Base-by-base conservation (phyloP, 2,329 filamentous ascomycete genomes). In the Aspergillus calidoustus region DNA sequence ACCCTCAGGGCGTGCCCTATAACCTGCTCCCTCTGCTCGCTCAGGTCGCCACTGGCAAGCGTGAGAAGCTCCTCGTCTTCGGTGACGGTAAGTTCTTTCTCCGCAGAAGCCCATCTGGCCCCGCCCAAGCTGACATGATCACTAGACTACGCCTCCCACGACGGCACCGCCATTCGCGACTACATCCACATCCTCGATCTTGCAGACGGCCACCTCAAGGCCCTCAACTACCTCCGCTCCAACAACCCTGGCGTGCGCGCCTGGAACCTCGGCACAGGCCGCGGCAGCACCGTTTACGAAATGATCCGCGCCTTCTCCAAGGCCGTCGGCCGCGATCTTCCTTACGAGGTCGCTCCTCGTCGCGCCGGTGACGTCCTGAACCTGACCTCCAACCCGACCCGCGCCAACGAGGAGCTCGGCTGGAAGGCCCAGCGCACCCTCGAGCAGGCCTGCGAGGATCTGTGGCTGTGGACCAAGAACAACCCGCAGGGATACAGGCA, bases 381-480 rank as follows among this genome's bases (percentile, higher is more conserved):
- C 80, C 87, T 99, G 51, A 99, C 95, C 23, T 93, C 95, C 68
- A 96, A 97, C 80, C 91, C 95, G 13, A 85, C 86, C 3, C 87
- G 92, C 43, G 95, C 95, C 56, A 96, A 96, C 80, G 82, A 87
- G 76, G 95, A 99, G 82, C 85, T 99, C 57, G 83, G 88, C 66
- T 99, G 95, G 95, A 93, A 93, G 84, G 93, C 95, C 1, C 87
- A 96, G 81, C 84, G 90, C 61, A 93, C 91, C 22, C 87, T 99
- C 76, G 94, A 98, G 81, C 88, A 97, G 77, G 93, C 94, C 28
- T 99, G 95, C 77, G 87, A 89, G 69, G 93, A 99, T 79, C 84
- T 99, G 68, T 99, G 95, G 95, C 89, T 88, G 74, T 99, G 95
- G 95, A 96, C 96, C 17, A 85, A 90, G 81, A 98, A 97, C 81